These are phyloP conservation scores for Thalassiosira exigua DNA, from an alignment of 352 stramenopile species.

Conservation along the genomic window DNA sequence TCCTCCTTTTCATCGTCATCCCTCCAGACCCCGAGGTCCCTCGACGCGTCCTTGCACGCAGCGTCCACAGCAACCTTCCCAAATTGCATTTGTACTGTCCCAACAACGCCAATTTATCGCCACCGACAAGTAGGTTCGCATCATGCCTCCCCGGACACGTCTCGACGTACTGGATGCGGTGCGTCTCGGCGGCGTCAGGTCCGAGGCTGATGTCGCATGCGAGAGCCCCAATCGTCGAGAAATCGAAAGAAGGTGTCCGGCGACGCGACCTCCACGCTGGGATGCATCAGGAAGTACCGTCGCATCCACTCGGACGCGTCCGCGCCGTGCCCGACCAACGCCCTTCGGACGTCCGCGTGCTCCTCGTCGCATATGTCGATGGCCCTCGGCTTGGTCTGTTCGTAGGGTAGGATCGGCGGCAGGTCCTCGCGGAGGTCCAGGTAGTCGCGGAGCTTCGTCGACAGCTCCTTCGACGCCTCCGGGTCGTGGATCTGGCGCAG, in stretches of 20 bases:
- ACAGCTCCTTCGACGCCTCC: constrained; percentile 23
- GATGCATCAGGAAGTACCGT: constrained; percentile 55
- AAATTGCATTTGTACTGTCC: no score
- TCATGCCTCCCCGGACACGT: no score
- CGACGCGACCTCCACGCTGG: constrained; percentile 56
- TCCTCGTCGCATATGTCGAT: constrained; percentile 73
- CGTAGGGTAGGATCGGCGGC: constrained; percentile 27
- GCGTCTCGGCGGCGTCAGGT: no score
- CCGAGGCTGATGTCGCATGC: no score
- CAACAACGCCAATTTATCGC: no score
- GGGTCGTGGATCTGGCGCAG: constrained; percentile 51
- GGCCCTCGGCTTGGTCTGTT: constrained; percentile 32
- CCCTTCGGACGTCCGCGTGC: constrained; percentile 42
- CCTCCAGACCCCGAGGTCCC: no score
- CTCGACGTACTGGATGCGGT: no score
- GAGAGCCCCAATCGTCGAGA: constrained; percentile 62
- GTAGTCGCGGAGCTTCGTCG: constrained; percentile 22
- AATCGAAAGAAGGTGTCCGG: constrained; percentile 49
- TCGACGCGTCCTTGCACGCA: no score
- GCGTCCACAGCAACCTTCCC: no score
- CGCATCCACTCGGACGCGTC: constrained; percentile 59
- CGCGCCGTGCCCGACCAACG: constrained; percentile 53
- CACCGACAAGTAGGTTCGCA: no score
- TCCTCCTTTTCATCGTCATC: no score
- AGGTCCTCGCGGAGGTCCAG: constrained; percentile 18